Conservation (phyloP, 345 rosid species). For the Acer negundo region DNA sequence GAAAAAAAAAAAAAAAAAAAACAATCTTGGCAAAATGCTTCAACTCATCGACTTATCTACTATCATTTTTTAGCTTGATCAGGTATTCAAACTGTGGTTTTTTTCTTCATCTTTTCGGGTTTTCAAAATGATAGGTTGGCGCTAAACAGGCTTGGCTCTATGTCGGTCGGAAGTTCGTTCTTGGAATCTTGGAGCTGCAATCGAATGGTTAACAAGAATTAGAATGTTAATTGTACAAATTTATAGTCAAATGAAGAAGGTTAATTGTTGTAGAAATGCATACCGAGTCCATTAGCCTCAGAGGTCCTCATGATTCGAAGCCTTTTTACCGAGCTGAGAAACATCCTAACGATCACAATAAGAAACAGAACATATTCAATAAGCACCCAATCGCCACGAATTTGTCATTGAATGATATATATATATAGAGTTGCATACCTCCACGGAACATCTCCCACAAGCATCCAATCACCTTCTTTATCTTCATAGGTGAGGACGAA, state of each 20-base stretch:
- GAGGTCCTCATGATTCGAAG: constrained; percentile 85
- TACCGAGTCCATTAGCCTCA: constrained; percentile 89
- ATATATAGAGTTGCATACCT: constrained; percentile 44
- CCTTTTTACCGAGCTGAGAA: constrained; percentile 72
- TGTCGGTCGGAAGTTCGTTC: constrained; percentile 49
- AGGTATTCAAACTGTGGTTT: constrained; percentile 28
- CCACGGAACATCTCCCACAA: constrained; percentile 99
- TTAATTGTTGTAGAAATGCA: constrained; percentile 15
- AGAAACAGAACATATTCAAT: constrained; percentile 10
- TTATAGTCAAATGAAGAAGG: background rate
- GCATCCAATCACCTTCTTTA: constrained; percentile 98
- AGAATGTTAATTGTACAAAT: background rate
- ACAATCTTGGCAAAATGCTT: constrained; percentile 29
- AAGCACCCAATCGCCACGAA: background rate
- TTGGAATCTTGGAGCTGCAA: constrained; percentile 71
- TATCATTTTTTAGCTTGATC: constrained; percentile 22
- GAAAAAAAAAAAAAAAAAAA: constrained; percentile 23
- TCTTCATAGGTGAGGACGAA: constrained; percentile 92
- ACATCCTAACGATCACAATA: constrained; percentile 60
- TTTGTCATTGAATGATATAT: no score
- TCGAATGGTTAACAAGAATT: constrained; percentile 14
- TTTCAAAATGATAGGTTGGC: constrained; percentile 4
- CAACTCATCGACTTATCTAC: constrained; percentile 26
- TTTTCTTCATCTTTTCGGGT: constrained; percentile 17
- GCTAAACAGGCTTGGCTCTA: constrained; percentile 58